These are phyloP conservation scores for Schizochytrium sp. DNA, from an alignment of 108 stramenopile species.

Conservation along the genomic window DNA sequence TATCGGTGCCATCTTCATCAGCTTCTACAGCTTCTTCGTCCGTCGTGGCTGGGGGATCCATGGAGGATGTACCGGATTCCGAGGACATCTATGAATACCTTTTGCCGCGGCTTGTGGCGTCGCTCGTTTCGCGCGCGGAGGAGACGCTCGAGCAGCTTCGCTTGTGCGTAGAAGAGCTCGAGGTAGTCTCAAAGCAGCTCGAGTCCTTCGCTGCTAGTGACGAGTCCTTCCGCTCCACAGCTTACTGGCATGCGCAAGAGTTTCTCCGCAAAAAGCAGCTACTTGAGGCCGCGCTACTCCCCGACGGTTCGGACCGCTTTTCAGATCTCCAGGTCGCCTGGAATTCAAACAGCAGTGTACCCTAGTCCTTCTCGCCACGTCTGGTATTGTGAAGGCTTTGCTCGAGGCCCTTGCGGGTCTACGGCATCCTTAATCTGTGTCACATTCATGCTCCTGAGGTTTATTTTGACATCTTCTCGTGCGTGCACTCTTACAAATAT, in stretches of 20 bases:
- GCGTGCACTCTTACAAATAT: too few species aligned
- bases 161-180: constrained; percentile 49
- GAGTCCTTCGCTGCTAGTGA: background rate
- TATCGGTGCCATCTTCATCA: background rate
- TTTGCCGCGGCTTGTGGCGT: constrained; percentile 20
- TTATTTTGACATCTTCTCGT: too few species aligned
- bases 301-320: constrained; percentile 16
- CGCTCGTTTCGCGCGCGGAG: background rate
- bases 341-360: background rate
- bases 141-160: constrained; percentile 53
- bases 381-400: too few species aligned
- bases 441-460: too few species aligned
- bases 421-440: too few species aligned
- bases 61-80: background rate
- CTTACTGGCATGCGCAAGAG: constrained; percentile 47
- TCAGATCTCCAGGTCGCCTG: background rate
- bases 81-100: background rate
- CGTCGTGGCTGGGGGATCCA: background rate
- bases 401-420: too few species aligned
- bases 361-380: too few species aligned
- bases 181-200: constrained; percentile 47
- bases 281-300: background rate
- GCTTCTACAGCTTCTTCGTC: background rate
- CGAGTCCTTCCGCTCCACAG: background rate
- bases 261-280: constrained; percentile 40